A percentile compares a stretch with the other conserved stretches of the same genome.
These are phyloP conservation scores for Geotrichum ghanense DNA, from an alignment of 805 yeast genomes.

Conservation along the genomic window DNA sequence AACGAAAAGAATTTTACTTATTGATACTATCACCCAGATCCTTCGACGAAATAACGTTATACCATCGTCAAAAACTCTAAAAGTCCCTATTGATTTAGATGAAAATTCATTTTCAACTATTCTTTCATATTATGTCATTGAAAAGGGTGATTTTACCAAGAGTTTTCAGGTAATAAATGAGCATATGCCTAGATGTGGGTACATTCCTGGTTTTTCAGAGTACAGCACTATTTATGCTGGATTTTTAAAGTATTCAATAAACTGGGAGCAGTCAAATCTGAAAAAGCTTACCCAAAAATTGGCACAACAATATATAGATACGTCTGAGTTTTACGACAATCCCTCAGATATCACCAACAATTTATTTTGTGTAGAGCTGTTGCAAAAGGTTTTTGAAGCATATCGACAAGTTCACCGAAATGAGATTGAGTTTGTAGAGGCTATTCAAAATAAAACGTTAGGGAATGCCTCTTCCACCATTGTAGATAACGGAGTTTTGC, in stretches of 20 bases:
- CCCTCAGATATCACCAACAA: background rate
- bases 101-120: conserved; percentile 14
- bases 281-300: background rate
- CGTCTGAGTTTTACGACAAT: conserved; percentile 6
- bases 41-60: background rate
- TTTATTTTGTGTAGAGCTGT: conserved; percentile 9
- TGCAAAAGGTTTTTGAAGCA: conserved; percentile 8
- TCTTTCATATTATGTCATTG: conserved; percentile 14
- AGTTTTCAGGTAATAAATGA: conserved; percentile 8
- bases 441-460: background rate
- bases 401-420: conserved; percentile 5
- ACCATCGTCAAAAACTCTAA: background rate
- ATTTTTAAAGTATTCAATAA: background rate
- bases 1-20: conserved; percentile 10
- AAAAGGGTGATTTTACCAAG: conserved; percentile 12
- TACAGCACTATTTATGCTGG: conserved; percentile 1
- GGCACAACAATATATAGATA: conserved; percentile 10
- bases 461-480: background rate
- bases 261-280: background rate
- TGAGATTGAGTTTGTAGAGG: background rate
- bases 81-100: conserved; percentile 14
- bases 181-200: background rate
- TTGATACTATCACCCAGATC: conserved; percentile 10
- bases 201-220: background rate
- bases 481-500: conserved; percentile 3